Base-by-base conservation (phyloP, 495 filamentous ascomycete species). In the Talaromyces trachyspermus region DNA sequence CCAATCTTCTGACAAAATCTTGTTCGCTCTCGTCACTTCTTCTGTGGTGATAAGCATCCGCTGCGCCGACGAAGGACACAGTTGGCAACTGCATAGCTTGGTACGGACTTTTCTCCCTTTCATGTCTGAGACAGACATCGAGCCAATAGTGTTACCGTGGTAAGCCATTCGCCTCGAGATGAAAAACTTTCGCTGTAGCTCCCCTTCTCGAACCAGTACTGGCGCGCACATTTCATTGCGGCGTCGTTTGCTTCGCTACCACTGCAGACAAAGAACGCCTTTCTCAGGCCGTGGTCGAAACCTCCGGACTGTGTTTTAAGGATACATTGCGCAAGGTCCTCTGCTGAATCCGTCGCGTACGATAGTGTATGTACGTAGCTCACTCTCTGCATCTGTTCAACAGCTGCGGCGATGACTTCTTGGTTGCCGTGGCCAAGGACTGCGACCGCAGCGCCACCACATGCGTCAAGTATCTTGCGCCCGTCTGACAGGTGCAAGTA, bases 131-230 rank as follows among this genome's bases (percentile, higher is more conserved):
- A 84, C 61, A 0, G 74, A 69, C 17, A 89, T 64, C 0, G 81
- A 74, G 0, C 84, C 85, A 1, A 88, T 65, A 0, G 85, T 88
- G 24, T 73, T 83, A 5, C 85, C 85, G 48, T 89, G 85, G 48
- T 85, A 89, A 8, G 78, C 80, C 36, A 79, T 74, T 46, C 70
- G 66, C 7, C 85, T 65, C 5, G 81, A 71, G 35, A 89, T 84
- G 58, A 80, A 79, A 8, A 72, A 72, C 1, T 45, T 64, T 36
- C 69, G 68, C 51, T 65, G 60, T 0, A 57, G 58, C 43, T 79
- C 61, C 23, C 49, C 50, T 63, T 33, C 63, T 64, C 57, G 27
- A 56, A 50, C 18, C 43, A 54, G 33, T 63, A 59, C 15, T 80
- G 78, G 4, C 69, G 48, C n/a, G 74, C 69, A 3, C 79, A 53